Evolutionary conservation across 106 monocot genomes (phyloP), one percentile per base, ranked within the genome.

Genomic region (Triglochin maritima): DNA sequence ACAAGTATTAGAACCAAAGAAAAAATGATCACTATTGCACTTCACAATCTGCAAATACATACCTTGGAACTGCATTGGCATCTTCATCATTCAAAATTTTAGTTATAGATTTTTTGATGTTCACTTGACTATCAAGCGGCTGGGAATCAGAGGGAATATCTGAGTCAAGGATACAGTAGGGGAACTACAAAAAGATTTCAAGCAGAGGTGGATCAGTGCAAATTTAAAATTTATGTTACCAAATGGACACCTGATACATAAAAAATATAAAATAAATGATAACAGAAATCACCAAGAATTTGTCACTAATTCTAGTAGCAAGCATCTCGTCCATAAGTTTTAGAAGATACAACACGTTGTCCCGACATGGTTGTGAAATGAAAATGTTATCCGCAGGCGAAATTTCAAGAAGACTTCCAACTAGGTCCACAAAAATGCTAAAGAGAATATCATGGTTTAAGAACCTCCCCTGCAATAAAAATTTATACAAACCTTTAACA

Each of bases 321-420:
- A 98, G 84, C 69, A 92, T 74, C 71, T 98, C 98, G 74, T 98
- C 84, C 50, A 77, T 44, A 62, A 92, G 88, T 71, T 86, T 88
- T 55, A 98, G 52, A 79, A 98, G 75, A 80, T 92, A 98, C 41
- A 92, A 71, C 7, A 79, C 69, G 77, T 98, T 98, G 71, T 98
- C 98, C 51, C 98, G 88, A 69, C 92, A 98, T 72, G 98, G 98
- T 65, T 98, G 98, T 57, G 75, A 81, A 68, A 76, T n/a, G 63
- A 92, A 79, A 45, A 86, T 64, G 59, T 84, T 92, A 52, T 89
- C 98, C 57, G 81, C 82, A 49, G 82, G 70, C 15, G 84, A 78
- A 76, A 74, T 65, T 69, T 92, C 79, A 56, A 84, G 53, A 14
- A 98, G 68, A 73, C 79, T 84, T 59, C 69, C 77, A 74, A 81